Percentiles rank a stretch among this genome's conserved stretches.
Conservation (phyloP, 371 early-diverging fungal species). For the Blakeslea trispora region DNA sequence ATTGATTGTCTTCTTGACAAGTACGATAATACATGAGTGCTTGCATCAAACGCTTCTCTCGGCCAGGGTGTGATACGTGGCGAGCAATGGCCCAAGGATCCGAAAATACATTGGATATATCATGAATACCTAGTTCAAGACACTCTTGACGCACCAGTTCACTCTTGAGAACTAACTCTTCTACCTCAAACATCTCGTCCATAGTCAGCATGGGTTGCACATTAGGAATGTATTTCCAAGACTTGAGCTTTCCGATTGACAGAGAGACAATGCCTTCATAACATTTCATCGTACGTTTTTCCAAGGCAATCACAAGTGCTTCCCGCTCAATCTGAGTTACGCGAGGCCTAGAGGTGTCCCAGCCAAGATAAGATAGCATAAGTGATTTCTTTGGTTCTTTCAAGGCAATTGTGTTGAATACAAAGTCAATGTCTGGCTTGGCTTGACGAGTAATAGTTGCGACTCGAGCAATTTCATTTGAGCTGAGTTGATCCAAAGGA, state of each 20-base stretch:
- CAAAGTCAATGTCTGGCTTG: constrained; percentile 36
- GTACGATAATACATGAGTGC: constrained; percentile 59
- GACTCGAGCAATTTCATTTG: constrained; percentile 44
- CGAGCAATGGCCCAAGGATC: constrained; percentile 61
- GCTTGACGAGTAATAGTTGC: constrained; percentile 38
- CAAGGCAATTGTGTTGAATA: constrained; percentile 56
- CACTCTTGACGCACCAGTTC: constrained; percentile 43
- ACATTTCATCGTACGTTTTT: constrained; percentile 41
- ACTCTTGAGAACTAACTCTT: constrained; percentile 46
- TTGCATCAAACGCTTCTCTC: constrained; percentile 48
- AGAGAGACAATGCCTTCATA: constrained; percentile 49
- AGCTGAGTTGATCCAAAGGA: constrained; percentile 50
- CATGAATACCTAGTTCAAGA: constrained; percentile 47
- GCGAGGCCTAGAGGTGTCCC: constrained; percentile 40
- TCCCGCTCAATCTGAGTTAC: constrained; percentile 45
- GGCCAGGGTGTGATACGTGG: constrained; percentile 44
- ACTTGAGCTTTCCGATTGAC: constrained; percentile 26
- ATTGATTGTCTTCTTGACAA: constrained; percentile 55
- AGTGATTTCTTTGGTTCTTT: constrained; percentile 46
- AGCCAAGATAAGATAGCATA: constrained; percentile 53
- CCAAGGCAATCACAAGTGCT: constrained; percentile 44
- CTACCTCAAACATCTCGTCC: constrained; percentile 56
- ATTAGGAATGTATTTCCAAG: constrained; percentile 43
- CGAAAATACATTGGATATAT: constrained; percentile 47
- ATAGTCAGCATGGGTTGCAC: constrained; percentile 54